Conservation (phyloP, 495 filamentous ascomycete species). For the Trichoderma asperelloides region DNA sequence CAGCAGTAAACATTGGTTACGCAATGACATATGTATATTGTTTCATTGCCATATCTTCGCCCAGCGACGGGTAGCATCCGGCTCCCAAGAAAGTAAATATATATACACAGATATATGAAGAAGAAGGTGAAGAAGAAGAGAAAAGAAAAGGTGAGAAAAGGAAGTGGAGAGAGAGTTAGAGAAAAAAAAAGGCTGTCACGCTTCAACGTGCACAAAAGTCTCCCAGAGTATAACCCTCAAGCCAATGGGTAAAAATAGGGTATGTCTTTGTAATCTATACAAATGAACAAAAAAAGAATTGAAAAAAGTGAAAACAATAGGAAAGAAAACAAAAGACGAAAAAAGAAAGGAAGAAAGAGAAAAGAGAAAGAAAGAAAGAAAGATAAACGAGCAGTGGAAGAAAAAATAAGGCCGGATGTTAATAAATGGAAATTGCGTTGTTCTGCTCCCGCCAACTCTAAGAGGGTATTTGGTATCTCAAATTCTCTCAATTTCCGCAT, state of each 20-base stretch:
- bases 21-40: not conserved
- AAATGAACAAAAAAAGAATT: not conserved
- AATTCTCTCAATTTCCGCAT: not conserved
- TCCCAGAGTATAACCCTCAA: not conserved
- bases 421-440: not conserved
- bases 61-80: not conserved
- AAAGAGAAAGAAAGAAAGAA: not conserved
- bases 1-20: not conserved
- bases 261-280: slow-evolving; percentile 5
- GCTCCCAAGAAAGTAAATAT: not conserved
- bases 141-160: not conserved
- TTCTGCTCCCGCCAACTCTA: not conserved
- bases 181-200: not conserved
- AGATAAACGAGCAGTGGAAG: not conserved
- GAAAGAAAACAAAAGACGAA: not conserved
- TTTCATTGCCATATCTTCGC: not conserved
- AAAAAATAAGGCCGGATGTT: not conserved
- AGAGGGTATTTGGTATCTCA: not conserved
- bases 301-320: not conserved
- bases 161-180: too few species aligned
- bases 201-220: not conserved
- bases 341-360: not conserved
- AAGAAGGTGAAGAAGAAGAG: not conserved
- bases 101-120: not conserved
- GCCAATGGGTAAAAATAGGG: not conserved